A percentile compares a stretch with the other conserved stretches of the same genome.
These are phyloP conservation scores for Populus pruinosa DNA, from an alignment of 345 rosid genomes.

Conservation along the genomic window DNA sequence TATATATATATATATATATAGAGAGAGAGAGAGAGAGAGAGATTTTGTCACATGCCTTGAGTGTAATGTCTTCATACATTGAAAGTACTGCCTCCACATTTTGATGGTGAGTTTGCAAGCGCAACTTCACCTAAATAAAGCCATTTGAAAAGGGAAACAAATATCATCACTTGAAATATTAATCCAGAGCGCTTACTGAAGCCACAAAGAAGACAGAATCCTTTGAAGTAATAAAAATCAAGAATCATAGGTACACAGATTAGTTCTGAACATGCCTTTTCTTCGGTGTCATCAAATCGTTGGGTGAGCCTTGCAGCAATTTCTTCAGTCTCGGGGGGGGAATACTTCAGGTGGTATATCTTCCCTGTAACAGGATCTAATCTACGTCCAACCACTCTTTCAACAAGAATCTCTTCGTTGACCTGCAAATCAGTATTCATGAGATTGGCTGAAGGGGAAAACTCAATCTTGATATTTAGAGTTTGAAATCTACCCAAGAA, in stretches of 20 bases:
- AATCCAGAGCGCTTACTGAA: neutral
- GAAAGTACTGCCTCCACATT: conserved; percentile 88
- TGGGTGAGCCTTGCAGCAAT: conserved; percentile 82
- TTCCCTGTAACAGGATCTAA: conserved; percentile 91
- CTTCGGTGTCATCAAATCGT: conserved; percentile 92
- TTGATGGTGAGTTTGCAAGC: conserved; percentile 66
- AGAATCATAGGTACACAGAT: neutral
- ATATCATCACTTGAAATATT: neutral
- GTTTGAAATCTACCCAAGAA: neutral
- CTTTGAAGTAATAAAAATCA: neutral
- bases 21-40: conserved; percentile 19
- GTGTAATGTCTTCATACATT: conserved; percentile 61
- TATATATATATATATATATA: neutral
- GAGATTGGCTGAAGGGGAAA: neutral
- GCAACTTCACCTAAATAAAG: conserved; percentile 64
- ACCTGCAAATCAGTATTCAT: conserved; percentile 48
- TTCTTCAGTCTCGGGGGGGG: conserved; percentile 86
- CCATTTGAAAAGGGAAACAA: neutral
- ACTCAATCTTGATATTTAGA: neutral
- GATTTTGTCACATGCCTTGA: conserved; percentile 48
- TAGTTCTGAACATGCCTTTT: conserved; percentile 54
- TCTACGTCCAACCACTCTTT: conserved; percentile 89
- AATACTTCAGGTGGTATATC: conserved; percentile 87
- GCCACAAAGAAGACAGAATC: conserved; percentile 1
- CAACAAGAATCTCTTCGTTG: conserved; percentile 80